Base-by-base conservation (phyloP, 1,139 yeast genomes). In the Diutina neorugosa region DNA sequence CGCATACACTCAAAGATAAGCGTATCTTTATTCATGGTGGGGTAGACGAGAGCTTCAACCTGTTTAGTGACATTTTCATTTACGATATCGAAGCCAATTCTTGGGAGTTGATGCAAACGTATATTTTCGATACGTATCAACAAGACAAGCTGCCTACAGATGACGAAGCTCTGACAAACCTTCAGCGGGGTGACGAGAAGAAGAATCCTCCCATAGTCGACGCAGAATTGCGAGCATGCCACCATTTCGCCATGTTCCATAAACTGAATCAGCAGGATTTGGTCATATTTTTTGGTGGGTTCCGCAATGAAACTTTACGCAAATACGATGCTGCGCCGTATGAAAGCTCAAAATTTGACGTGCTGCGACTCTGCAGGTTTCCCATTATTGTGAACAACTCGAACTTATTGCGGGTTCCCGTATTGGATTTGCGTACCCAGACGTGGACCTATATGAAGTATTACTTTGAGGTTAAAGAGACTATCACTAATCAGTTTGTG, bases 171-270 rank as follows among this genome's bases (percentile, higher is more conserved):
- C 53, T 60, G 6, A 57, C 63, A 0, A 52, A 54, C 6, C 59
- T 66, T 12, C 55, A 61, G 4, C 59, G 61, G 43, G 70, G 68
- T 3, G 62, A 62, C 6, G 68, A 65, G 53, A 63, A 66, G 4
- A 59, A 57, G 2, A 54, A 63, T 7, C 70, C 77, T 1, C 57
- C 62, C 16, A 60, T 72, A 14, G 61, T 67, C 14, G 76, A 71
- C 51, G 78, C 78, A 7, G 78, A 74, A 58, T 62, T 74, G 41
- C 60, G 78, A 25, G 63, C 74, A 4, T 71, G 78, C 58, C 78
- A 74, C 55, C 78, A 74, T 57, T 64, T 68, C 4, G 71, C 75
- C 3, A 61, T 71, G 48, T 69, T 67, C 53, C 71, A 69, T 53
- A 63, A 63, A 53, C 67, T 67, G 27, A 72, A 68, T 25, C 75